Evolutionary conservation across 2,329 filamentous ascomycete genomes (phyloP), one percentile per base, ranked within the genome.

Genomic region (Hypoxylon sp.): DNA sequence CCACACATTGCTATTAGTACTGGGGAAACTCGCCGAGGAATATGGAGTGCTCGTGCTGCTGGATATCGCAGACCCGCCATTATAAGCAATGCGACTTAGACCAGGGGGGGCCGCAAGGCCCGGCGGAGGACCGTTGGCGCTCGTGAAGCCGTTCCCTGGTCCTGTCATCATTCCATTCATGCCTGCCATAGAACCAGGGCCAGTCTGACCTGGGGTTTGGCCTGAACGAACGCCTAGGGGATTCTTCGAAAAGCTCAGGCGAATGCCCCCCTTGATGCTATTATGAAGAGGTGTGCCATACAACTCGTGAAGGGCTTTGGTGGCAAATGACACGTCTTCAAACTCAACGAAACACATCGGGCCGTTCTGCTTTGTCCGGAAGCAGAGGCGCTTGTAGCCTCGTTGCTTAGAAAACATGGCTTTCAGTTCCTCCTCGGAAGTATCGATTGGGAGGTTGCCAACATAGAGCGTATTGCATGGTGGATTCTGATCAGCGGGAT

Each of bases 331-430:
- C 10, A 97, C 87, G 75, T 98, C 94, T 76, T 98, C 95, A 74
- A 98, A 99, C 80, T 99, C 96, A 39, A 99, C 96, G 80, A 98
- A 98, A 78, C 96, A 98, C 94, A 98, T 98, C 1, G 95, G 95
- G 0, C 95, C 95, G 74, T 98, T 97, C 72, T 93, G 89, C 83
- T 98, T 98, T 59, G 94, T 97, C 35, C 95, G 89, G 85, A 98
- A 97, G 78, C 94, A 97, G 6, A 99, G 89, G 29, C 96, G 88
- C 82, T 97, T 98, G 83, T 98, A 99, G 3, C 96, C 96, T 52
- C 94, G 91, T 79, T 97, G 93, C 81, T 94, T 95, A 26, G 92
- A 94, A 78, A 99, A 99, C 77, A 98, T 87, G 22, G 92, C 89
- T 81, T 98, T 98, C 62, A 99, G 87, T 79, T 98, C 96, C 77